Evolutionary conservation across 768 basidiomycete genomes (phyloP).

Genomic region (Suillus alpinus): DNA sequence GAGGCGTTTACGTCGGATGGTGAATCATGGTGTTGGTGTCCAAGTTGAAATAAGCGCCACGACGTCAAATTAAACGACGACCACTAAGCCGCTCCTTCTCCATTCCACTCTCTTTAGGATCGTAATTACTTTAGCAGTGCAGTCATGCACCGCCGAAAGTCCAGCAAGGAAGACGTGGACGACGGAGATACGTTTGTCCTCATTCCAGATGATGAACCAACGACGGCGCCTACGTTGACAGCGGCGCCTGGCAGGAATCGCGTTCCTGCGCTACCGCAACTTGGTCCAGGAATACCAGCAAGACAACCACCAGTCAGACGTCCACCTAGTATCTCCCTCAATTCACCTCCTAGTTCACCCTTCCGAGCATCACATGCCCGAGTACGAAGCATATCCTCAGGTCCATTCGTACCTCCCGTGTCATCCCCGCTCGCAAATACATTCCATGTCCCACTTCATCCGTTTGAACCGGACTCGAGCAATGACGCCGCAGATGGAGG

Average conservation of each 20-base stretch:
- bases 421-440: not conserved
- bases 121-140: not conserved
- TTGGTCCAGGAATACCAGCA: constrained; percentile 22
- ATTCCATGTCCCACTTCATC: constrained; percentile 26
- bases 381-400: constrained; percentile 33
- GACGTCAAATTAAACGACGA: not conserved
- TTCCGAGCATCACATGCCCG: constrained; percentile 30
- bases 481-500: constrained; percentile 10
- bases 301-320: constrained; percentile 19
- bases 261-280: constrained; percentile 18
- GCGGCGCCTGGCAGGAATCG: constrained; percentile 14
- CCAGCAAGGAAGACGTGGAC: constrained; percentile 39
- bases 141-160: constrained; percentile 42
- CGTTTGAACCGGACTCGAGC: constrained; percentile 16
- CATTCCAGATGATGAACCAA: constrained; percentile 3
- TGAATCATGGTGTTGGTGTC: not conserved
- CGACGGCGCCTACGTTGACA: constrained; percentile 6
- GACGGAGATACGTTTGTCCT: constrained; percentile 15
- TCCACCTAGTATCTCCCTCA: constrained; percentile 19
- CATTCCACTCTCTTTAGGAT: not conserved
- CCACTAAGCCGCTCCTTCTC: constrained; percentile 2
- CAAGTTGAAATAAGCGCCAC: not conserved
- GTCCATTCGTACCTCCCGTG: constrained; percentile 13
- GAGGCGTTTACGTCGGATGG: not conserved
- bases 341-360: constrained; percentile 31